Evolutionary conservation across 257 asterid species (phyloP), one percentile per base, ranked within the genome.

Genomic region (Jaltomata sinuosa): DNA sequence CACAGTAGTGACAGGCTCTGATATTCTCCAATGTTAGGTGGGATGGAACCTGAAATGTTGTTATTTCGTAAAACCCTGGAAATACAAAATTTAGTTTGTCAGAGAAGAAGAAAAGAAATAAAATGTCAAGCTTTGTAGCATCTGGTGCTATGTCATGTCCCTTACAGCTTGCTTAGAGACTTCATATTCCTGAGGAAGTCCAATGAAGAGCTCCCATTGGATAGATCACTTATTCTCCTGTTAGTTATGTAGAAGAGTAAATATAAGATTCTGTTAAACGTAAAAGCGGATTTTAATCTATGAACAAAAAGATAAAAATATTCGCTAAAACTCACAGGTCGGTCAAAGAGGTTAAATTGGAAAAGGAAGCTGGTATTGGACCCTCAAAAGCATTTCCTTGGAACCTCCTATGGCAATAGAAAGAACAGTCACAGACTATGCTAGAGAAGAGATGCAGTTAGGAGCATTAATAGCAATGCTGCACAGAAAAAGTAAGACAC

Each of bases 331-430:
- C 98, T 89, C 83, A 94, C 98, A 95, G 84, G 86, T 92, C 95
- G 2, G n/a, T 86, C 89, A 95, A 86, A 61, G 91, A 38, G 74
- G 92, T 88, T 89, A 95, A 91, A 76, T 89, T 90, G 87, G 97
- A 89, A 86, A 94, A 89, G 10, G 96, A 88, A 38, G 87, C 69
- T 40, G 98, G 98, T 83, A 95, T 93, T 80, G 93, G 84, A 62
- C 98, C 98, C 74, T 90, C 88, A 84, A 95, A 89, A 74, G 97
- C 89, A 88, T 95, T 95, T 65, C 98, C 98, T 80, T 94, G 94
- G 18, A 95, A 85, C 89, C 94, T 89, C 91, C 98, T 95, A 89
- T 69, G 85, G 65, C 80, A 9, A 49, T 47, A 61, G 80, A 36
- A 50, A 19, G 42, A 83, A 57, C 47, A 42, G 53, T 77, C 55